Base-by-base conservation (phyloP, 2,329 filamentous ascomycete genomes). In the Pseudocercospora cruenta region DNA sequence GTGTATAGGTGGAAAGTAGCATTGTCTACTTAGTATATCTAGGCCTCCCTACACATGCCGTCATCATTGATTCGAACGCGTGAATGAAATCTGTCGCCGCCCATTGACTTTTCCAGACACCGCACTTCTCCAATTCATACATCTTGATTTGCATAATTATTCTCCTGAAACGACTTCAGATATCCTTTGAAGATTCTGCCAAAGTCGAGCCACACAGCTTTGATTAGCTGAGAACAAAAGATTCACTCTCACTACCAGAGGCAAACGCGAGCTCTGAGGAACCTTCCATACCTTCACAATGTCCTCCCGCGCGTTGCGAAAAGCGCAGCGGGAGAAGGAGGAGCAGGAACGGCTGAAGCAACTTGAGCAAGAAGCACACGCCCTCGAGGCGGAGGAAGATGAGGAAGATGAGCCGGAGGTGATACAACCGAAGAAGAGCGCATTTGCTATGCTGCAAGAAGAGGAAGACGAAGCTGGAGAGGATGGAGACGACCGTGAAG, bases 231-330 rank as follows among this genome's bases (percentile, higher is more conserved):
- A 22, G 36, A 36, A 10, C 14, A 5, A 12, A 3, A 49, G n/a
- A 22, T 21, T 51, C 9, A 0, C 8, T 8, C 14, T 24, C 19
- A 51, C n/a, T 8, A 16, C 54, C 16, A 8, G 21, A 58, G n/a
- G 31, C 4, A 12, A 19, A 39, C 31, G 54, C 54, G 54, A 58
- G 31, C 7, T 19, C 16, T 43, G 39, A 19, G 5, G 3, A 1
- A 1, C 8, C 47, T 14, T 10, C 47, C 9, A 2, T n/a, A 14
- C 21, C 47, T 6, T 28, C 54, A 72, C 63, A 49, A 90, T 91
- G 88, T 90, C 88, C 51, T 87, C 87, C 19, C 84, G 88, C 70
- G 88, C 88, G n/a, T 78, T 91, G 62, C 84, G 88, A 26, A 88
- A 88, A 74, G 82, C 88, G 63, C 87, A 89, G 75, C 84, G 84